phyloP scores from a whole-genome alignment of 2,329 filamentous ascomycete species.

The Botryotinia calthae region DNA sequence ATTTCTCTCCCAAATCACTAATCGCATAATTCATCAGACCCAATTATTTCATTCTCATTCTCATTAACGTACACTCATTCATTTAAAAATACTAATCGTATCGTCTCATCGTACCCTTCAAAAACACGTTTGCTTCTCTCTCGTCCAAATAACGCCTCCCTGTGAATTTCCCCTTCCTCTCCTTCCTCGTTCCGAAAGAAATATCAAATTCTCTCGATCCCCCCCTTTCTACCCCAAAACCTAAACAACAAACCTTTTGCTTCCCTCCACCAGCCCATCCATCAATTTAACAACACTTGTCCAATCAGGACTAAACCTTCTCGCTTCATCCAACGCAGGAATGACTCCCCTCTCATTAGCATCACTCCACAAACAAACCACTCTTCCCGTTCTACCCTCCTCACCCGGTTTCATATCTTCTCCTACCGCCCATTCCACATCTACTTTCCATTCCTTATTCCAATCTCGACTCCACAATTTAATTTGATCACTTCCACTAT shows the following conservation, averaged over 20 bases:
- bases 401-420: conserved; percentile 38
- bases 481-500: conserved; percentile 64
- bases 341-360: conserved; percentile 69
- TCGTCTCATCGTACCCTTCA: neutral
- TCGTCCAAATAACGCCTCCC: neutral
- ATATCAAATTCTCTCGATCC: neutral
- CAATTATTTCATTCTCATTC: neutral
- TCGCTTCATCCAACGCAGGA: conserved; percentile 78
- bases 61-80: neutral
- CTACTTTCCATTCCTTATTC: conserved; percentile 68
- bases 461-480: conserved; percentile 82
- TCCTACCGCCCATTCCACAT: conserved; percentile 58
- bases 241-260: conserved; percentile 45
- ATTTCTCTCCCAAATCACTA: neutral
- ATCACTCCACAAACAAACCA: conserved; percentile 86
- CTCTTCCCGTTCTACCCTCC: conserved; percentile 56
- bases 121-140: neutral
- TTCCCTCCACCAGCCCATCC: conserved; percentile 80
- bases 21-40: neutral
- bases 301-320: conserved; percentile 77
- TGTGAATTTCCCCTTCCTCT: neutral
- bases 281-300: conserved; percentile 69
- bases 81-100: neutral
- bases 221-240: no score
- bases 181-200: neutral